Conservation (phyloP, 352 stramenopile species). For the Phytophthora fragariaefolia region DNA sequence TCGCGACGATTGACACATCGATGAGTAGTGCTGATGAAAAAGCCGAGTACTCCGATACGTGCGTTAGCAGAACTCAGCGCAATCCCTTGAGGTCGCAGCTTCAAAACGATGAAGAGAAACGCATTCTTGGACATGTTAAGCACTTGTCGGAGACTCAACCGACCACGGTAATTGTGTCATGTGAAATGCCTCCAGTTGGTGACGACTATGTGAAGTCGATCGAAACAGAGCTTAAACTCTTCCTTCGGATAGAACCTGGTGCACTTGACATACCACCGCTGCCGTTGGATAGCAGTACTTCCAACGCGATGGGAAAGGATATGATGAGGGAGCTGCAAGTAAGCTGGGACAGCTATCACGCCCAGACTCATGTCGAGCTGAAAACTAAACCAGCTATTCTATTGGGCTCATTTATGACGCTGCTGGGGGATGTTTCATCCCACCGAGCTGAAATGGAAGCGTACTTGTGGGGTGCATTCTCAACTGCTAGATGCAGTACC, state of each 20-base stretch:
- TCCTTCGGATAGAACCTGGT: slow-evolving; percentile 3
- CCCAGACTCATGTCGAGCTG: slow-evolving; percentile 17
- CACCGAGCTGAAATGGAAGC: slow-evolving; percentile 24
- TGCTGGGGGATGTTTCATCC: slow-evolving; percentile 28
- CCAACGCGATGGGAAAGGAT: slow-evolving; percentile 35
- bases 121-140: slow-evolving; percentile 19
- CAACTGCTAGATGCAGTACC: slow-evolving; percentile 10
- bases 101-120: slow-evolving; percentile 21
- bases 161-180: slow-evolving; percentile 9
- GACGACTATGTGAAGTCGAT: slow-evolving; percentile 25
- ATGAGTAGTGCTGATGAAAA: slow-evolving; percentile 21
- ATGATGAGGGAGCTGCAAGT: slow-evolving; percentile 52
- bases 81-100: slow-evolving; percentile 37
- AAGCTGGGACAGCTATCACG: slow-evolving; percentile 53
- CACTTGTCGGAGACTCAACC: neutral
- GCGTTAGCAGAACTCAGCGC: slow-evolving; percentile 12
- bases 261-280: slow-evolving; percentile 9
- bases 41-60: slow-evolving; percentile 30
- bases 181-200: slow-evolving; percentile 12
- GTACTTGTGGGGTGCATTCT: slow-evolving; percentile 18
- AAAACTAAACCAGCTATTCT: slow-evolving; percentile 1
- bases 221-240: slow-evolving; percentile 24
- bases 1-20: neutral
- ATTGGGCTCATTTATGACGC: slow-evolving; percentile 7
- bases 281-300: slow-evolving; percentile 27